A percentile compares a stretch with the other conserved stretches of the same genome.
Conservation (phyloP, 202 grass and related monocot species). For the Schoenoplectus triqueter region DNA sequence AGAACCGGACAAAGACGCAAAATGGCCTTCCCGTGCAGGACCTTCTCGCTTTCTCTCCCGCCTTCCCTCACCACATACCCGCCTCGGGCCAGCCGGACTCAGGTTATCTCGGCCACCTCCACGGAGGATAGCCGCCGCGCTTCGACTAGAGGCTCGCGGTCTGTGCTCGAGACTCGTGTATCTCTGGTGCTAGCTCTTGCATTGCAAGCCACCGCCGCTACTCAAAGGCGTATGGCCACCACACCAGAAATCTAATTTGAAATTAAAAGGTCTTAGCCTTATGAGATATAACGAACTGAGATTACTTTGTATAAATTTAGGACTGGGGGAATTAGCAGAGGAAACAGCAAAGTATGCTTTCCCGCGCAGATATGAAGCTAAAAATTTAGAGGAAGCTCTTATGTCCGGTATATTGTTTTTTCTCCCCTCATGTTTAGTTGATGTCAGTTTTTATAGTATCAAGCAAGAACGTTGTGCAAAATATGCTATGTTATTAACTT, state of each 20-base stretch:
- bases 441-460: background rate
- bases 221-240: slow-evolving; percentile 55
- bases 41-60: slow-evolving; percentile 29
- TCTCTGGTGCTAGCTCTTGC: slow-evolving; percentile 76
- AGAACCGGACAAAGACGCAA: background rate
- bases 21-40: slow-evolving; percentile 57
- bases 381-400: slow-evolving; percentile 78
- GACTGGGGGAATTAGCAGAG: slow-evolving; percentile 51
- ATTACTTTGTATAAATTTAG: slow-evolving; percentile 36
- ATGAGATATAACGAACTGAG: background rate
- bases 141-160: slow-evolving; percentile 6
- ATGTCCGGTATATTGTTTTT: slow-evolving; percentile 64
- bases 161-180: slow-evolving; percentile 58
- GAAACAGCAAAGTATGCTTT: slow-evolving; percentile 76
- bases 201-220: slow-evolving; percentile 58
- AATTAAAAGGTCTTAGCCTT: background rate
- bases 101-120: slow-evolving; percentile 35
- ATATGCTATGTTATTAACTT: background rate
- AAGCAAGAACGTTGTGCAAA: background rate
- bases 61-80: slow-evolving; percentile 32
- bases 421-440: background rate
- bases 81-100: slow-evolving; percentile 18
- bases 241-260: slow-evolving; percentile 4
- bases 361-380: slow-evolving; percentile 63
- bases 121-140: slow-evolving; percentile 26